Conservation (phyloP, 148 eudicot genomes). For the Silene latifolia region DNA sequence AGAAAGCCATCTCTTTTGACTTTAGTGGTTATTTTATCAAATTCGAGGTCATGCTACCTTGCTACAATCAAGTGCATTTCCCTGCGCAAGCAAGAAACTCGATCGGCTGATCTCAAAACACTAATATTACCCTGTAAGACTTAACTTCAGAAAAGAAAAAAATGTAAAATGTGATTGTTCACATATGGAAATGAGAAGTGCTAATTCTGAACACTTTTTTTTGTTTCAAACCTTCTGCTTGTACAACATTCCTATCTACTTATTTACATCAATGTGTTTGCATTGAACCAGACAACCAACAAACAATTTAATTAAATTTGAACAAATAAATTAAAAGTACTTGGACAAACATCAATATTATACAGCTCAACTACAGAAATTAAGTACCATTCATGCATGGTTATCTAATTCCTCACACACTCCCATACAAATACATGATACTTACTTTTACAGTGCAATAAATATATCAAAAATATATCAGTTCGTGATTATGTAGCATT, state of each 20-base stretch:
- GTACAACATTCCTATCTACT: too few relatives aligned
- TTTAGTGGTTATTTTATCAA: not conserved
- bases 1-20: not conserved
- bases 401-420: not conserved
- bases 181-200: too few relatives aligned
- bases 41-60: not conserved
- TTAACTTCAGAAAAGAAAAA: too few relatives aligned
- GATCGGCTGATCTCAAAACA: not conserved
- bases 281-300: not conserved
- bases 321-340: not conserved
- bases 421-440: not conserved
- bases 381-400: too few relatives aligned
- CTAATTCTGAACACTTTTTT: too few relatives aligned
- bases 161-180: too few relatives aligned
- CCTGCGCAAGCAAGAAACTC: not conserved
- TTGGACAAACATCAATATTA: too few relatives aligned
- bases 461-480: too few relatives aligned
- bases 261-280: not conserved
- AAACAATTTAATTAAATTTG: not conserved
- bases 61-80: not conserved
- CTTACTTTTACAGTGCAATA: not conserved
- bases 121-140: too few relatives aligned
- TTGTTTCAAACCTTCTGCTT: too few relatives aligned
- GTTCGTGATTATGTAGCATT: not conserved
- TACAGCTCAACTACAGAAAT: not conserved